Base-by-base conservation (phyloP, 2,329 filamentous ascomycete species). In the Xylaria sp. region DNA sequence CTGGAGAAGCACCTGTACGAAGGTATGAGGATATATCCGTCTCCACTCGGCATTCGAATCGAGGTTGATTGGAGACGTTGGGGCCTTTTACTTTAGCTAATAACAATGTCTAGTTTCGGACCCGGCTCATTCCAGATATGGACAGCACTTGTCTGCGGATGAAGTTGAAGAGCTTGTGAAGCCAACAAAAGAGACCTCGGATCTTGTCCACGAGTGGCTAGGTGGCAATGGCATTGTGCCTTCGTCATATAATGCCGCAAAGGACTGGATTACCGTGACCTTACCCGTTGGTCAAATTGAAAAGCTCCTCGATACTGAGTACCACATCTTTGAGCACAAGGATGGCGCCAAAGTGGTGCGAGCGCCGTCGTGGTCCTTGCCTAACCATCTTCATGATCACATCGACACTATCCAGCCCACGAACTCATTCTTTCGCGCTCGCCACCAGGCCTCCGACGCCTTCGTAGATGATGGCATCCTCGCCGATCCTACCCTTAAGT, bases 351-450 rank as follows among this genome's bases (percentile, higher is more conserved):
- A 80, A 11, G 73, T 88, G 7, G 80, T 85, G 17, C 83, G 87
- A 49, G 82, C 87, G 0, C 82, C 84, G 1, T 77, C 80, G 45
- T 89, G 87, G 86, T 88, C 86, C 49, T 81, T 90, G 4, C 87
- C 87, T 17, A 73, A 72, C 38, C 83, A 89, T 72, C 79, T 89
- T 4, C 86, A 89, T 72, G 79, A 82, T 55, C 86, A 87, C 72
- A 84, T 89, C 67, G 85, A 88, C 72, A 82, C 85, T 13, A 84
- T 89, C 29, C 86, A 89, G 73, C 87, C 87, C 1, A 89, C 87
- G 1, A 89, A 83, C 55, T 86, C 86, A 0, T 89, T 89, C 79
- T 85, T 86, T 75, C 81, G 82, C 42, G 72, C 79, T 71, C 71
- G 72, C 38, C 65, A 73, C 42, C 70, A 76, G 63, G 73, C 71